A percentile compares a stretch with the other conserved stretches of the same genome.
These are phyloP conservation scores for Metschnikowia santaceciliae DNA, from an alignment of 805 yeast species.

Conservation along the genomic window DNA sequence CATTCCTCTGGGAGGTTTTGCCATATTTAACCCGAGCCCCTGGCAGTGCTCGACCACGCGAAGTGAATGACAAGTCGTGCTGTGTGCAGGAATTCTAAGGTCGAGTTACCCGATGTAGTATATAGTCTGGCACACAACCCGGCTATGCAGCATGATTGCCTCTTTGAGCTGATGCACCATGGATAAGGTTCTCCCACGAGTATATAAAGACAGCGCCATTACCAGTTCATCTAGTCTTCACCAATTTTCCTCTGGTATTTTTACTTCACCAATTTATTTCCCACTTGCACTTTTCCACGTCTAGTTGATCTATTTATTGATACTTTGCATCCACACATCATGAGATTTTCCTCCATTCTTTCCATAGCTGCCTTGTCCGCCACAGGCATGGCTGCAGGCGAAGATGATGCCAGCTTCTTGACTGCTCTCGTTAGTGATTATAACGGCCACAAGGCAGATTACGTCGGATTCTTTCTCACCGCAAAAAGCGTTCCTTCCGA, in stretches of 20 bases:
- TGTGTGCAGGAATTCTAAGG: not conserved
- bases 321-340: slow-evolving; percentile 5
- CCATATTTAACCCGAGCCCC: not conserved
- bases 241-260: too few species aligned
- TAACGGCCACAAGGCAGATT: slow-evolving; percentile 26
- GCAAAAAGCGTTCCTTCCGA: slow-evolving; percentile 26
- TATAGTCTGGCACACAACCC: not conserved
- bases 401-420: slow-evolving; percentile 21
- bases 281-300: too few species aligned
- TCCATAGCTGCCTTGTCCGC: slow-evolving; percentile 10
- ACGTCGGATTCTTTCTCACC: slow-evolving; percentile 28
- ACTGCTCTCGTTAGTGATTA: slow-evolving; percentile 38
- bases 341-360: slow-evolving; percentile 19
- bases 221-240: too few species aligned
- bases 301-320: not conserved
- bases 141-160: not conserved
- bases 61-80: not conserved
- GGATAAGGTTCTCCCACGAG: not conserved
- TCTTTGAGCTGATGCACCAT: not conserved
- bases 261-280: too few species aligned
- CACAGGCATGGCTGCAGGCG: slow-evolving; percentile 6
- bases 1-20: not conserved
- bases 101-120: not conserved
- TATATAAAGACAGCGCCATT: not conserved
- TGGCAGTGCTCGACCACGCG: not conserved